Evolutionary conservation across 768 basidiomycete species (phyloP).

Genomic region (Russula abietina): DNA sequence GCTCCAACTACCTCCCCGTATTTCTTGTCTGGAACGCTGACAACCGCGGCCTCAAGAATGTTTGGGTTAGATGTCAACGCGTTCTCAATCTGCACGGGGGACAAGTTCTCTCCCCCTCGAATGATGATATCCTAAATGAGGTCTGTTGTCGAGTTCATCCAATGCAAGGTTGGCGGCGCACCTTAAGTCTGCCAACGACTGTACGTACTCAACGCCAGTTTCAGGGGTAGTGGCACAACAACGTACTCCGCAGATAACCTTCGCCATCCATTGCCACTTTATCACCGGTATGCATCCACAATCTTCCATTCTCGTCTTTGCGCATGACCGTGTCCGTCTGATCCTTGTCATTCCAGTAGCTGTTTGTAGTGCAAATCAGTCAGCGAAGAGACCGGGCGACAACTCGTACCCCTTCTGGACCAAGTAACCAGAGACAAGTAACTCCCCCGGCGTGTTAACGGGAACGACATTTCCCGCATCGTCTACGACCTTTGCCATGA

Average conservation of each 20-base stretch:
- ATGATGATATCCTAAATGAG: conserved; percentile 70
- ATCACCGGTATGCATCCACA: conserved; percentile 86
- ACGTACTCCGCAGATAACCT: conserved; percentile 67
- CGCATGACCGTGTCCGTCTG: conserved; percentile 60
- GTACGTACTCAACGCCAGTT: not conserved
- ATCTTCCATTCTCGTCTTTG: conserved; percentile 42
- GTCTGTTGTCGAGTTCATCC: not conserved
- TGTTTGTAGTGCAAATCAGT: conserved; percentile 28
- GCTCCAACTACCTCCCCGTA: conserved; percentile 80
- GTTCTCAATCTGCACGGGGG: conserved; percentile 83
- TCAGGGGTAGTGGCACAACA: not conserved
- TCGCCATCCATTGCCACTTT: conserved; percentile 76
- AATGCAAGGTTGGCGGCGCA: conserved; percentile 27
- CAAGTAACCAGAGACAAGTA: conserved; percentile 68
- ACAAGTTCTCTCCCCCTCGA: conserved; percentile 83
- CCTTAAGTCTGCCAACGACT: conserved; percentile 81
- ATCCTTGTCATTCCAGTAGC: conserved; percentile 71
- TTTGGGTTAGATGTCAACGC: conserved; percentile 47
- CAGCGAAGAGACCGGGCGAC: not conserved
- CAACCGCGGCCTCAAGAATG: conserved; percentile 66
- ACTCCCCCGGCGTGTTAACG: conserved; percentile 67
- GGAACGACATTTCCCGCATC: conserved; percentile 54
- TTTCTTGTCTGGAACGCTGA: conserved; percentile 59
- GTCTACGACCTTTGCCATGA: conserved; percentile 67
- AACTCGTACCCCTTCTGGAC: conserved; percentile 66